A percentile compares a stretch with the other conserved stretches of the same genome.
Evolutionary conservation across 371 early-diverging fungal genomes (phyloP).

Genomic region (Actinomucor elegans): DNA sequence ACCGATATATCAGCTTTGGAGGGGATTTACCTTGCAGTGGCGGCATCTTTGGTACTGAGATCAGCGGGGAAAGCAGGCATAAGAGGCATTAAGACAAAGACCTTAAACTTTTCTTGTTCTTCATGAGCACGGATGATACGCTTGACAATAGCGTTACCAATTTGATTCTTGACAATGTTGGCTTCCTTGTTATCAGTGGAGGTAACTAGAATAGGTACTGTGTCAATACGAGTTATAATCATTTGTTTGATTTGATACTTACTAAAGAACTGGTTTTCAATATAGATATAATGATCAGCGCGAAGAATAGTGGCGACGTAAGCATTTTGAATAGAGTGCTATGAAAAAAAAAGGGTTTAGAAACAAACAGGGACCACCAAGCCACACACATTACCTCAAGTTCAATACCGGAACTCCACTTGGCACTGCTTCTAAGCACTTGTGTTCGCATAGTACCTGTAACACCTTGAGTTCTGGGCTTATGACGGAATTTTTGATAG

Average conservation of each 20-base stretch:
- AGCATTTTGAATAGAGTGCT: conserved; percentile 86
- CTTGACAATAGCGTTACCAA: conserved; percentile 78
- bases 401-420: conserved; percentile 69
- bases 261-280: conserved; percentile 97
- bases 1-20: too few species aligned
- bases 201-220: conserved; percentile 66
- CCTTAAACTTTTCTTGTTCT: conserved; percentile 73
- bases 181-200: conserved; percentile 54
- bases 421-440: conserved; percentile 65
- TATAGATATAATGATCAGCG: conserved; percentile 88
- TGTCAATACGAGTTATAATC: background rate
- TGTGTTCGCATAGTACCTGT: conserved; percentile 65
- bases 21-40: conserved; percentile 61
- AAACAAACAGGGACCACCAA: background rate
- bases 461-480: conserved; percentile 36
- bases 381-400: conserved; percentile 31
- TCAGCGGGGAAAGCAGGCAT: conserved; percentile 93
- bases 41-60: conserved; percentile 73
- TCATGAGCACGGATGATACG: conserved; percentile 79
- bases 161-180: conserved; percentile 68
- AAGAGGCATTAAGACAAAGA: conserved; percentile 89
- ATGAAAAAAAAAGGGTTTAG: background rate
- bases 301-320: conserved; percentile 74
- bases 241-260: too few species aligned
- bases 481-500: conserved; percentile 22